Percentiles rank a stretch among this genome's conserved stretches.
Evolutionary conservation across 2,329 filamentous ascomycete genomes (phyloP).

Genomic region (Ceratocystis colombiana): DNA sequence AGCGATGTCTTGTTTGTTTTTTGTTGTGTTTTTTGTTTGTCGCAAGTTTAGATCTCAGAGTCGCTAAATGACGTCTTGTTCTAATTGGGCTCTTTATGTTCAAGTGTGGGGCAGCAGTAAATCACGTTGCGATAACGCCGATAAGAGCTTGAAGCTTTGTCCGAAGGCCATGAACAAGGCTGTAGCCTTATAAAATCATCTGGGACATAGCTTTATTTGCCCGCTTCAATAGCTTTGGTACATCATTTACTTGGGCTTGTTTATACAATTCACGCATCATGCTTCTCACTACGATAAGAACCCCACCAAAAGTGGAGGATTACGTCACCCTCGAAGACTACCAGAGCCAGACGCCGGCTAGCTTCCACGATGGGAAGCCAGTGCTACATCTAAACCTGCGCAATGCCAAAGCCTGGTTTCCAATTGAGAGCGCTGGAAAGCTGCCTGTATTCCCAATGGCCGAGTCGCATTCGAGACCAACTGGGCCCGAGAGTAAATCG

Average conservation of each 20-base stretch:
- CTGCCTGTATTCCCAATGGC: constrained; percentile 45
- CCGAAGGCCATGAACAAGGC: constrained; percentile 13
- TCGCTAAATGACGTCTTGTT: constrained; percentile 22
- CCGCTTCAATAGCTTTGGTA: background rate
- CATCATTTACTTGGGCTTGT: constrained; percentile 17
- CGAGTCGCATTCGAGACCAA: constrained; percentile 31
- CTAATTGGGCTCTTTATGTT: background rate
- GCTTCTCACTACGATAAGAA: constrained; percentile 46
- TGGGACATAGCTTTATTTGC: background rate
- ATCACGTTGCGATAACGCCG: constrained; percentile 28
- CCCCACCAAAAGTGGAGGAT: constrained; percentile 46
- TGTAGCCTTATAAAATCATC: constrained; percentile 19
- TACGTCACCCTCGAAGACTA: constrained; percentile 59
- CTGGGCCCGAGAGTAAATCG: constrained; percentile 30
- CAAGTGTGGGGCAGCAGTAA: background rate
- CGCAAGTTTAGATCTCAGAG: background rate
- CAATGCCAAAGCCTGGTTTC: constrained; percentile 48
- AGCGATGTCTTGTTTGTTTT: constrained; percentile 1
- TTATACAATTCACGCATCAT: constrained; percentile 22
- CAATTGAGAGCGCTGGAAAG: constrained; percentile 43
- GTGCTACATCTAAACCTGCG: constrained; percentile 56
- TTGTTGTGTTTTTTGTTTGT: background rate
- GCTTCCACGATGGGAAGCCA: constrained; percentile 61
- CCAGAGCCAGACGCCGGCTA: constrained; percentile 59
- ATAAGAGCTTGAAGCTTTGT: constrained; percentile 19